Percentiles rank a stretch among this genome's conserved stretches.
Evolutionary conservation across 176 grass and related monocot genomes (phyloP).

Genomic region (Aegilops bicornis): DNA sequence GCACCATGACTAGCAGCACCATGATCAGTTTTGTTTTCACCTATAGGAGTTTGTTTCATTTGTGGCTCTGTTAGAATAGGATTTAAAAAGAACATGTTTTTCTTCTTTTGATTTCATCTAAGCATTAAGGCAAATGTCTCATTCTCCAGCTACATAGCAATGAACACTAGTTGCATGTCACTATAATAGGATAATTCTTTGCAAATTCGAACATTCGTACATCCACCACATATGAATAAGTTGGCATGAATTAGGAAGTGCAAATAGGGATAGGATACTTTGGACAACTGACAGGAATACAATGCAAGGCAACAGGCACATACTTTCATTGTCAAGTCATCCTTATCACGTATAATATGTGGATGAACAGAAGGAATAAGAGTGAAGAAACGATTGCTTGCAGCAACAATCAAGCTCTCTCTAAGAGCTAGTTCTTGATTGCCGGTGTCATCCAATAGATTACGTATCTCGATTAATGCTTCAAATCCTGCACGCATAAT

Average conservation of each 20-base stretch:
- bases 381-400: constrained; percentile 93
- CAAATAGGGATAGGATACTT: not conserved
- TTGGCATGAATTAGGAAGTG: constrained; percentile 4
- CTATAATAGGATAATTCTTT: too few relatives aligned
- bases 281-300: constrained; percentile 8
- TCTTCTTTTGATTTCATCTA: not conserved
- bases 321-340: constrained; percentile 84
- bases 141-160: not conserved
- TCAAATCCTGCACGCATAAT: constrained; percentile 60
- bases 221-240: constrained; percentile 5
- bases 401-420: constrained; percentile 84
- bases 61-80: not conserved
- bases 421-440: constrained; percentile 61
- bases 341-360: constrained; percentile 72
- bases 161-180: not conserved
- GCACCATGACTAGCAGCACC: not conserved
- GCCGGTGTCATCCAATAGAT: constrained; percentile 57
- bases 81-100: not conserved
- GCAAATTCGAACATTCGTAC: not conserved
- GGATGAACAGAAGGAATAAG: constrained; percentile 96
- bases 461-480: constrained; percentile 94
- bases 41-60: not conserved
- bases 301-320: constrained; percentile 18
- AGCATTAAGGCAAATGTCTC: not conserved
- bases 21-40: not conserved